Evolutionary conservation across 768 basidiomycete species (phyloP).

Genomic region (Boletales sp.): DNA sequence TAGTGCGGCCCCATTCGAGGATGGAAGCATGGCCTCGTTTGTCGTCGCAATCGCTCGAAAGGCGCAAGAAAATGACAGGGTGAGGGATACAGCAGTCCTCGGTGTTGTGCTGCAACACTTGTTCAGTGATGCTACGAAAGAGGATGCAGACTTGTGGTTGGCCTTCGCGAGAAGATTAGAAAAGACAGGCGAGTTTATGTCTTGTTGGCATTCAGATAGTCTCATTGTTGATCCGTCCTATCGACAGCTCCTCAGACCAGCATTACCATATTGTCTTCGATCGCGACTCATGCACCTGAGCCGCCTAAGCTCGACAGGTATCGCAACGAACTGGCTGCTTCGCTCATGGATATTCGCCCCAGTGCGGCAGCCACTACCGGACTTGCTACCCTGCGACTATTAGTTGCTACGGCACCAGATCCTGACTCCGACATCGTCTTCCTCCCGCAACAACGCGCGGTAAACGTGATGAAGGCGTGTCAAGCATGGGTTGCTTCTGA

Average conservation of each 20-base stretch:
- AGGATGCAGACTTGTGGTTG: constrained; percentile 79
- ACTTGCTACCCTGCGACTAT: constrained; percentile 59
- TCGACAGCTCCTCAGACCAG: constrained; percentile 63
- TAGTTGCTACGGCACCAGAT: constrained; percentile 72
- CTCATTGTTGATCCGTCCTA: neutral
- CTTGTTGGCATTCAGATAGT: neutral
- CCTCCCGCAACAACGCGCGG: constrained; percentile 77
- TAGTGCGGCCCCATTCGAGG: constrained; percentile 12
- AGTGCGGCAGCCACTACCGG: constrained; percentile 66
- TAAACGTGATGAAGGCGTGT: constrained; percentile 83
- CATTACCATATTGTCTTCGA: constrained; percentile 59
- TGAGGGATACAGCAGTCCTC: constrained; percentile 58
- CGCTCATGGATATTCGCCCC: constrained; percentile 62
- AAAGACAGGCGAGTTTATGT: constrained; percentile 47
- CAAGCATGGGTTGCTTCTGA: constrained; percentile 74
- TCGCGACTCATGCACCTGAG: constrained; percentile 63
- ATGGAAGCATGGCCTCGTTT: constrained; percentile 27
- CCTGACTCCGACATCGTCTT: constrained; percentile 78
- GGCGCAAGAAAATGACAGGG: constrained; percentile 38
- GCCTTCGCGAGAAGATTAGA: constrained; percentile 61
- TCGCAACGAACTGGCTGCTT: constrained; percentile 88
- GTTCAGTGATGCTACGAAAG: constrained; percentile 52
- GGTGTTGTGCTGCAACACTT: constrained; percentile 56
- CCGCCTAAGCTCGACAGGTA: constrained; percentile 71
- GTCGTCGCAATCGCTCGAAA: constrained; percentile 30